A percentile compares a stretch with the other conserved stretches of the same genome.
phyloP scores from a whole-genome alignment of 345 rosid genomes.

The rapeseed (Brassica napus) region Da-Ae NC_063444.1:32363501-32364000 shows the following conservation, averaged over 20 bases:
- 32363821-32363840: constrained; percentile 17
- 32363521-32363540: background rate
- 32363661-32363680: constrained; percentile 46
- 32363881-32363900: constrained; percentile 50
- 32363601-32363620: constrained; percentile 25
- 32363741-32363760: constrained; percentile 44
- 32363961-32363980: constrained; percentile 51
- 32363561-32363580: constrained; percentile 15
- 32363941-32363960: constrained; percentile 53
- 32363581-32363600: background rate
- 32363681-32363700: constrained; percentile 69
- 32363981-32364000: constrained; percentile 68
- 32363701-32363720: constrained; percentile 57
- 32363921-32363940: constrained; percentile 87
- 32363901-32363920: constrained; percentile 57
- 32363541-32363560: constrained; percentile 9
- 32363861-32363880: constrained; percentile 70
- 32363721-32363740: constrained; percentile 49
- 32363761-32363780: constrained; percentile 61
- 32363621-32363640: constrained; percentile 80
- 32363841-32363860: constrained; percentile 55
- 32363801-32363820: background rate
- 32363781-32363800: background rate
- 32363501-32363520: constrained; percentile 4
- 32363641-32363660: constrained; percentile 54